Percentiles rank a stretch among this genome's conserved stretches.
Conservation (phyloP, 345 rosid genomes). For the Euclidium syriacum region DNA sequence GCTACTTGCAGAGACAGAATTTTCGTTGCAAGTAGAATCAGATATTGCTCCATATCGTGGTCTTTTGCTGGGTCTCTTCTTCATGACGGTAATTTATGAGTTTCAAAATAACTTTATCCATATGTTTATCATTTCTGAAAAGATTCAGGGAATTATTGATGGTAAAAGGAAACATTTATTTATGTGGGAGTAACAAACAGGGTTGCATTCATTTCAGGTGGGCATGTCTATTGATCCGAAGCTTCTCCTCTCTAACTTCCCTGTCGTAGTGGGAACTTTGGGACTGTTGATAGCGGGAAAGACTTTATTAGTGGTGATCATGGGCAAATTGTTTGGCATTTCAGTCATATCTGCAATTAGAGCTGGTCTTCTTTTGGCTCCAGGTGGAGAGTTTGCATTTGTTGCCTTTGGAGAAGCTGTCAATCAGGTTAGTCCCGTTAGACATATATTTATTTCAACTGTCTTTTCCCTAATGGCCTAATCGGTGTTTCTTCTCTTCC, state of each 20-base stretch:
- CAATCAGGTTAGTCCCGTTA: slow-evolving; percentile 61
- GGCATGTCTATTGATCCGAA: slow-evolving; percentile 99
- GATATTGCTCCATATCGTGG: slow-evolving; percentile 99
- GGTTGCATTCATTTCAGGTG: slow-evolving; percentile 57
- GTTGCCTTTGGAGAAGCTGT: slow-evolving; percentile 99
- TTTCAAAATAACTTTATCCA: neutral
- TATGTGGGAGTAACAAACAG: slow-evolving; percentile 26
- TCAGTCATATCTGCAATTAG: slow-evolving; percentile 84
- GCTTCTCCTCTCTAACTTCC: slow-evolving; percentile 84
- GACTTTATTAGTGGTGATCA: slow-evolving; percentile 62
- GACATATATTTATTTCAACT: neutral
- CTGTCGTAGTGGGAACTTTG: slow-evolving; percentile 64
- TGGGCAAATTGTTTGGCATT: slow-evolving; percentile 83
- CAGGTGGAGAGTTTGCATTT: slow-evolving; percentile 98
- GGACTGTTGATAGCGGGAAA: slow-evolving; percentile 88
- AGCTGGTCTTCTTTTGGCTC: slow-evolving; percentile 95
- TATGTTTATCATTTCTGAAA: slow-evolving; percentile 8
- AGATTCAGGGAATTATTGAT: neutral
- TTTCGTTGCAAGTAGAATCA: slow-evolving; percentile 98
- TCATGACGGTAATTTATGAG: slow-evolving; percentile 79
- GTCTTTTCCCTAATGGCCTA: neutral
- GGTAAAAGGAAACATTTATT: neutral
- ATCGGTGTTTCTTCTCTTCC: slow-evolving; percentile 33
- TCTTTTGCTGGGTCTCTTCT: slow-evolving; percentile 94
- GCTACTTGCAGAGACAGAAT: slow-evolving; percentile 99